Conservation (phyloP, 345 rosid species). For the Hypericum perforatum region DNA sequence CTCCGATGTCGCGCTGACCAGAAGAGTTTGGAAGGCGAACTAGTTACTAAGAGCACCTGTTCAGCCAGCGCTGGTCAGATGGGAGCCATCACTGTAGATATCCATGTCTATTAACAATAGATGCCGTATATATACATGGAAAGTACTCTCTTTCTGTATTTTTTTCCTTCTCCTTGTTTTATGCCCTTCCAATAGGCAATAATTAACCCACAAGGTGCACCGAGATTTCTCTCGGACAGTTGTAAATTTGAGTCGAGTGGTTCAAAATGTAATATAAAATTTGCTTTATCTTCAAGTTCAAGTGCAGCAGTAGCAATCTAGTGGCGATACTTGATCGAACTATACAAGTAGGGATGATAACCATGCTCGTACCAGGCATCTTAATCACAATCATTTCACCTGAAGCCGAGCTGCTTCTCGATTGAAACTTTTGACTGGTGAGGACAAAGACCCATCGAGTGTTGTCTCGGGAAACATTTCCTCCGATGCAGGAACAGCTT, state of each 20-base stretch:
- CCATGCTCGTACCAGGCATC: no score
- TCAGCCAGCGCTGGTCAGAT: constrained; percentile 24
- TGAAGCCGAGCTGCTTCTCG: background rate
- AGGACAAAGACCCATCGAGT: constrained; percentile 22
- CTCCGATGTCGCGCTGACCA: constrained; percentile 43
- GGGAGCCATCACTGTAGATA: constrained; percentile 65
- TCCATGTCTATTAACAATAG: constrained; percentile 56
- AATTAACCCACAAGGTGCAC: no score
- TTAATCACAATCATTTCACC: constrained; percentile 16
- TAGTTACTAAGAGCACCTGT: constrained; percentile 28
- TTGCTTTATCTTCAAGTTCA: no score
- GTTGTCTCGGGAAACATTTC: constrained; percentile 14
- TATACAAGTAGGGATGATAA: no score
- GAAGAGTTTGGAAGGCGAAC: constrained; percentile 37
- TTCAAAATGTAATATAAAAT: no score
- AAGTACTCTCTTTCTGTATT: background rate
- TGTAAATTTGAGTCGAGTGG: no score
- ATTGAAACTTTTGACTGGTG: constrained; percentile 21
- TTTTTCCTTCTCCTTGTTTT: constrained; percentile 8
- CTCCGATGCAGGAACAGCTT: background rate
- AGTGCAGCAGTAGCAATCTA: no score
- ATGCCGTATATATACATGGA: constrained; percentile 9
- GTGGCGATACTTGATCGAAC: no score
- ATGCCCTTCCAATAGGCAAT: background rate
- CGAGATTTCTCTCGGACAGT: no score